Conservation (phyloP, 192 early-diverging fungal species). For the Linnemannia schmuckeri region DNA sequence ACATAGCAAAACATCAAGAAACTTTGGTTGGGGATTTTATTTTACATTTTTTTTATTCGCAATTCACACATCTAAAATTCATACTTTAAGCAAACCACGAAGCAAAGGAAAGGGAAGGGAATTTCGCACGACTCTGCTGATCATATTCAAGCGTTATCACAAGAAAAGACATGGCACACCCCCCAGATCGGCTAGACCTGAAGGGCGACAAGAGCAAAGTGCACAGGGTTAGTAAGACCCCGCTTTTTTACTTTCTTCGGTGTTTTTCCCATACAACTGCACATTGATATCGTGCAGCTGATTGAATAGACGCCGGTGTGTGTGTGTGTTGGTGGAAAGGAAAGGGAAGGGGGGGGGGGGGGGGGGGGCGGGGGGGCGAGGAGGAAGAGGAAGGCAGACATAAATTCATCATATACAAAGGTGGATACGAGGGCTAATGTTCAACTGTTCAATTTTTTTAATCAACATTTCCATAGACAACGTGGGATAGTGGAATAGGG, state of each 20-base stretch:
- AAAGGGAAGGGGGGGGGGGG: not conserved
- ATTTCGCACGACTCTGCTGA: constrained; percentile 47
- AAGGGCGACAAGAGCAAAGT: constrained; percentile 35
- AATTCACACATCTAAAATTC: not conserved
- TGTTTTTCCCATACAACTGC: constrained; percentile 54
- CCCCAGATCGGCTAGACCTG: constrained; percentile 9
- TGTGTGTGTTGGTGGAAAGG: constrained; percentile 24
- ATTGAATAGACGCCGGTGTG: constrained; percentile 56
- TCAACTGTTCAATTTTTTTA: not conserved
- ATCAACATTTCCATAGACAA: not conserved
- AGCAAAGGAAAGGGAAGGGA: not conserved
- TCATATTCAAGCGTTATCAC: constrained; percentile 5
- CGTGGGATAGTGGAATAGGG: not conserved
- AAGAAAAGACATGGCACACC: constrained; percentile 20
- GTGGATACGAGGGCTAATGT: not conserved
- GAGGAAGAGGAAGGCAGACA: not conserved
- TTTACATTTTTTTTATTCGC: not conserved
- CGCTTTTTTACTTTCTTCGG: constrained; percentile 54
- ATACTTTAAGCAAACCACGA: not conserved
- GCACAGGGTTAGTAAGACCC: constrained; percentile 54
- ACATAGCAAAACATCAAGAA: too few species aligned
- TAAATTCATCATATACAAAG: constrained; percentile 34
- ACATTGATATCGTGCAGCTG: constrained; percentile 52
- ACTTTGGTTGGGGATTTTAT: not conserved
- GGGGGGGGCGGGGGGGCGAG: not conserved